Percentiles rank a stretch among this genome's conserved stretches.
phyloP scores from a whole-genome alignment of 768 basidiomycete species.

The Botryobasidium botryosum region DNA sequence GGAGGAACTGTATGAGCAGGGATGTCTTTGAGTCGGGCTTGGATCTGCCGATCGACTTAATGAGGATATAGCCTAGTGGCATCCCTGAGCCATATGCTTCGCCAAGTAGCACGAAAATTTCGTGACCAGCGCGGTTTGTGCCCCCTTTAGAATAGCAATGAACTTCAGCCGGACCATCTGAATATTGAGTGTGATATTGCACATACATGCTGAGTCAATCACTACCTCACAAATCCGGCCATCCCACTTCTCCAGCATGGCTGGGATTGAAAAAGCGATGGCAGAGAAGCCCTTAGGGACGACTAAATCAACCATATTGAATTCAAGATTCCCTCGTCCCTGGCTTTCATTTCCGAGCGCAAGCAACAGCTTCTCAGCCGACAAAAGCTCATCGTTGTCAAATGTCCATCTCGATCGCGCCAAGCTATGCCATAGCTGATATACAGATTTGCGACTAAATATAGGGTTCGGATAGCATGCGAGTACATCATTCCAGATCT shows the following conservation, averaged over 20 bases:
- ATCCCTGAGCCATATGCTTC: slow-evolving; percentile 21
- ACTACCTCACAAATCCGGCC: not conserved
- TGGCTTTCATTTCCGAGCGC: not conserved
- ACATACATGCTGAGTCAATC: slow-evolving; percentile 1
- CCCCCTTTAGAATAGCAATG: not conserved
- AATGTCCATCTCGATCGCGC: not conserved
- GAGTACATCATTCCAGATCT: slow-evolving; percentile 4
- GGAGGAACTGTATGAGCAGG: slow-evolving; percentile 16
- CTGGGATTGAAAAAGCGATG: slow-evolving; percentile 19
- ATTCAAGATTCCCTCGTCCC: not conserved
- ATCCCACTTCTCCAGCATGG: slow-evolving; percentile 14
- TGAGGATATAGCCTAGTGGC: slow-evolving; percentile 20
- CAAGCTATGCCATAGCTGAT: slow-evolving; percentile 14
- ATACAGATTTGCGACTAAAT: not conserved
- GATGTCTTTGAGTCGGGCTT: not conserved
- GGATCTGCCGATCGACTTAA: slow-evolving; percentile 6
- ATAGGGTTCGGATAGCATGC: not conserved
- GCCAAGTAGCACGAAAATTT: slow-evolving; percentile 16
- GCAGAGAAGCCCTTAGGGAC: not conserved
- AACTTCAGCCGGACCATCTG: not conserved
- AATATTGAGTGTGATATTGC: not conserved
- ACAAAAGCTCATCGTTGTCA: not conserved
- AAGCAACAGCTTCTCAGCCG: not conserved
- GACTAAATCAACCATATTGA: not conserved
- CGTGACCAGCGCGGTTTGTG: not conserved